Conservation (phyloP, 1,139 yeast species). For the Geotrichum aggregatum region DNA sequence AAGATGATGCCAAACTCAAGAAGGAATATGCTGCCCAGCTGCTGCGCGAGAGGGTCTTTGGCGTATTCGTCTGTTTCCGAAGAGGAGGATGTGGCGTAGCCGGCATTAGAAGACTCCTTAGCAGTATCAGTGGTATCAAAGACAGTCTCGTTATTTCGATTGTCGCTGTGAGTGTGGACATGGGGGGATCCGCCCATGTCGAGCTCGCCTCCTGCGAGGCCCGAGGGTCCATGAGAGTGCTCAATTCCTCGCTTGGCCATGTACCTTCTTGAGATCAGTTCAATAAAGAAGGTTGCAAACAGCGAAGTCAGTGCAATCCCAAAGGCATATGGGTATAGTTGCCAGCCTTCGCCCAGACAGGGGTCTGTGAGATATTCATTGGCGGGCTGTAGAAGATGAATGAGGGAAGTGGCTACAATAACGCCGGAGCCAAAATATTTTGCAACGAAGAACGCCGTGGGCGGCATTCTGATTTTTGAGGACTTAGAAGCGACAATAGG, state of each 20-base stretch:
- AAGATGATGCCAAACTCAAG: slow-evolving; percentile 77
- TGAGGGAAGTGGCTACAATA: slow-evolving; percentile 81
- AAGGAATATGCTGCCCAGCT: slow-evolving; percentile 53
- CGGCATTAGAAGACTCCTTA: not conserved
- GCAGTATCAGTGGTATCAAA: not conserved
- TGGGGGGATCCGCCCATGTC: not conserved
- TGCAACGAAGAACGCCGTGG: slow-evolving; percentile 61
- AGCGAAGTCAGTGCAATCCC: slow-evolving; percentile 51
- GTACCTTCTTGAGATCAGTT: slow-evolving; percentile 32
- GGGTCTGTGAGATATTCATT: slow-evolving; percentile 48
- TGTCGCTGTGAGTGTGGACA: slow-evolving; percentile 3
- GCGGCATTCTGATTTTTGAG: slow-evolving; percentile 44
- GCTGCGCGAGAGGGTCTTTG: slow-evolving; percentile 29
- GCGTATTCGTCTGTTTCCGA: not conserved
- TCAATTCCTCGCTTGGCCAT: slow-evolving; percentile 27
- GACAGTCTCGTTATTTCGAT: slow-evolving; percentile 5
- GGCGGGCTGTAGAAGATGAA: slow-evolving; percentile 81
- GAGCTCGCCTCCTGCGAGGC: slow-evolving; percentile 20
- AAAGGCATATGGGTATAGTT: slow-evolving; percentile 58
- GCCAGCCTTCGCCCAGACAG: slow-evolving; percentile 56
- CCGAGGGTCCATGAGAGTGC: slow-evolving; percentile 33
- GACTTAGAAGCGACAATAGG: slow-evolving; percentile 38
- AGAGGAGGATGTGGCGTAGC: not conserved
- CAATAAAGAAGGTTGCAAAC: slow-evolving; percentile 36
- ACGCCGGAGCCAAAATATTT: slow-evolving; percentile 92